phyloP scores from a whole-genome alignment of 2,329 filamentous ascomycete genomes.

The Escovopsis sp. region DNA sequence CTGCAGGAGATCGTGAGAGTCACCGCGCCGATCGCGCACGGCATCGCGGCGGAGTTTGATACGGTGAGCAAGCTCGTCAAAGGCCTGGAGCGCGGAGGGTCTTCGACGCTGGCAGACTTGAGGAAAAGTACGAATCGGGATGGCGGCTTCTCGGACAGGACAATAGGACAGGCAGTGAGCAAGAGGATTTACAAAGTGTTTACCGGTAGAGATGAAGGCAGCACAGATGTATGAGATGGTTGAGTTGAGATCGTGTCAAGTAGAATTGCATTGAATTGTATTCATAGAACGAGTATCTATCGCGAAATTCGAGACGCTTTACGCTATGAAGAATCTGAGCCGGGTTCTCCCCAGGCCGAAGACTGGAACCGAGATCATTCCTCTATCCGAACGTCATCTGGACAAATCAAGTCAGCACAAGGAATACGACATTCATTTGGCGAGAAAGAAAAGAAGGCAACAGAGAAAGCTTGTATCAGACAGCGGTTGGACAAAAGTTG shows the following conservation, averaged over 20 bases:
- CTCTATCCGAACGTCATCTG: not conserved
- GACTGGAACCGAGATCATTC: not conserved
- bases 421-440: not conserved
- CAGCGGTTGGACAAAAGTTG: slow-evolving; percentile 66
- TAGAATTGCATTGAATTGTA: not conserved
- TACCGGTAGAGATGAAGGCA: slow-evolving; percentile 37
- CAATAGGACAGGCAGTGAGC: slow-evolving; percentile 43
- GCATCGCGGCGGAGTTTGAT: slow-evolving; percentile 47
- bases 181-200: slow-evolving; percentile 46
- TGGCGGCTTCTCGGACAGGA: slow-evolving; percentile 38
- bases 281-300: not conserved
- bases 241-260: not conserved
- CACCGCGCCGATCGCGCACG: slow-evolving; percentile 57
- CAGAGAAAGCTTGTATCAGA: slow-evolving; percentile 36
- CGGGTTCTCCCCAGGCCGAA: not conserved
- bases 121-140: slow-evolving; percentile 41
- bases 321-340: not conserved
- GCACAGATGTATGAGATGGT: slow-evolving; percentile 34
- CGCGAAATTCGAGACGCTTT: not conserved
- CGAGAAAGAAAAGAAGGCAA: not conserved
- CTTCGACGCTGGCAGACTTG: slow-evolving; percentile 46
- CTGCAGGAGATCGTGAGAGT: slow-evolving; percentile 60
- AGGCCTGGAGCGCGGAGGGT: slow-evolving; percentile 44
- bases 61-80: slow-evolving; percentile 42
- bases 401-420: not conserved